Base-by-base conservation (phyloP, 2,329 filamentous ascomycete genomes). In the Colletotrichum nymphaeae region DNA sequence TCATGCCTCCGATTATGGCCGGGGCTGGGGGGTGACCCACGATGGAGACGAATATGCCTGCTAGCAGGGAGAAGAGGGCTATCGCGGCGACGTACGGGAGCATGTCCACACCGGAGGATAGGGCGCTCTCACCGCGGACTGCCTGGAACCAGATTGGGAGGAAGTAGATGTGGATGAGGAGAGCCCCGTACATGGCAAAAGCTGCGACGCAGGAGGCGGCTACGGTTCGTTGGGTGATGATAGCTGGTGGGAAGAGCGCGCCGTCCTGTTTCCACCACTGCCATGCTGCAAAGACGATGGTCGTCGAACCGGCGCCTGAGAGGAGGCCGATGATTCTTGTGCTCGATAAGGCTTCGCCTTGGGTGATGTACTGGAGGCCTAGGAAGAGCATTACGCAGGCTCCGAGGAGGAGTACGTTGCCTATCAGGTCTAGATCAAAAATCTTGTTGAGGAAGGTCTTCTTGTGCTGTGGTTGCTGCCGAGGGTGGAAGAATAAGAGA, bases 291-390 rank as follows among this genome's bases (percentile, higher is more conserved):
- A 85, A 88, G 16, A 82, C 37, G 12, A 79, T 59, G 3, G 76
- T 53, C 3, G 79, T 76, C 7, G 78, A 73, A 9, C 72, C 77
- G 11, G 76, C 75, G 3, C 79, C 78, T 11, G 71, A 69, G 16
- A 84, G 75, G 0, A 84, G 75, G 0, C 83, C 83, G 62, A 88
- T 85, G 66, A 88, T 83, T 14, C 81, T 83, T 26, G 79, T 80
- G 74, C 81, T 83, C 30, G 76, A 78, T 87, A 87, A 89, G 1
- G 81, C 53, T 52, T 86, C 84, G 37, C 79, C 84, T 16, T 82
- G 83, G 4, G 85, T 83, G 22, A 85, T 85, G 80, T 82, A 85
- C 66, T 88, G 83, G 22, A 89, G 78, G 0, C 86, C 87, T 2
- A 89, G 79, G 70, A 89, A 81, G 7, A 87, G 76, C 77, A 85